These are phyloP conservation scores for Pyracantha coccinea DNA, from an alignment of 331 rosid genomes.

Conservation along the genomic window DNA sequence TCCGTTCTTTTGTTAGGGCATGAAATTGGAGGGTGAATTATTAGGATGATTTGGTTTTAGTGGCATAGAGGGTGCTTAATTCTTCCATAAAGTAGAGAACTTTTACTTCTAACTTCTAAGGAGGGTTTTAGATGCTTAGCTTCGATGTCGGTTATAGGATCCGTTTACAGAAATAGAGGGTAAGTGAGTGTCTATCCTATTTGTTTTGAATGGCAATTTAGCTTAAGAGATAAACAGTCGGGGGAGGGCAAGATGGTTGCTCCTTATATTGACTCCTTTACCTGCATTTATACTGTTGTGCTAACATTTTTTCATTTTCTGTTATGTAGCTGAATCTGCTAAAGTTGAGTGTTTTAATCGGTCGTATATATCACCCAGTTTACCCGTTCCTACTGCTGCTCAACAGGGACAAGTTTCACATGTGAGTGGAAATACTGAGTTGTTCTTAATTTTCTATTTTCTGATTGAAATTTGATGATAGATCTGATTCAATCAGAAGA, in stretches of 20 bases:
- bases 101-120: background rate
- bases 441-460: too few relatives aligned
- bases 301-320: too few relatives aligned
- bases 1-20: too few relatives aligned
- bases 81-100: background rate
- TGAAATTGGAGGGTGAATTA: background rate
- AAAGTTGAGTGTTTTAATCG: too few relatives aligned
- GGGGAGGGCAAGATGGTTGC: background rate
- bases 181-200: background rate
- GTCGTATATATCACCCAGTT: constrained; percentile 52
- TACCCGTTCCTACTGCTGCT: constrained; percentile 56
- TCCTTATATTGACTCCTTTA: background rate
- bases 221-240: background rate
- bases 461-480: too few relatives aligned
- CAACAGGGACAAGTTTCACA: constrained; percentile 63
- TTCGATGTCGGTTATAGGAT: background rate
- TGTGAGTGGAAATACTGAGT: constrained; percentile 26
- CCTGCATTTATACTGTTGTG: too few relatives aligned
- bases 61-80: background rate
- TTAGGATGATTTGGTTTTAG: background rate
- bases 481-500: too few relatives aligned
- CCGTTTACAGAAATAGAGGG: background rate
- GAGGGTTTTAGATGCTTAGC: background rate
- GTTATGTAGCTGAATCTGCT: too few relatives aligned
- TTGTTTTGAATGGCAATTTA: background rate